Evolutionary conservation across 2,329 filamentous ascomycete species (phyloP), one percentile per base, ranked within the genome.

Genomic region (Amphichorda felina): DNA sequence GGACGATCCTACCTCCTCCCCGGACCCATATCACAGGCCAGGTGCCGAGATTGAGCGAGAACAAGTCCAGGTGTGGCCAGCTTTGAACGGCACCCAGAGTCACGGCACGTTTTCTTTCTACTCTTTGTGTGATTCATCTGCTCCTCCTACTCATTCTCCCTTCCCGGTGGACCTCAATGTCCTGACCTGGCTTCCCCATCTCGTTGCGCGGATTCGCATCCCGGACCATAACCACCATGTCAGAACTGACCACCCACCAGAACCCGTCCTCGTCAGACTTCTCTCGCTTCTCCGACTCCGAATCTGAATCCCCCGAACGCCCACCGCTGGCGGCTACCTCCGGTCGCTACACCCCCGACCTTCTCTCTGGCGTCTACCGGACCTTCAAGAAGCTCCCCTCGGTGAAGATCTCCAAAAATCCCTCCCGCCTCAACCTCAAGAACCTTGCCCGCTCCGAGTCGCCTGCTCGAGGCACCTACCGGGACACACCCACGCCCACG

Each of bases 361-460:
- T 70, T 39, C 47, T 72, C 36, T 64, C 66, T 31, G 64, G 64
- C 44, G 64, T 70, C 43, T 69, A 70, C 47, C 65, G 67, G 43
- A 66, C 65, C 41, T 56, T 71, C 42, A 65, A 60, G 46, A 70
- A 61, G 45, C 58, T 65, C 30, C 59, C 66, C 6, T 46, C 48
- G 8, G 45, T 69, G 32, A 64, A 18, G 14, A 14, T 36, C 16
- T 27, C 17, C 22, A 39, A 57, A 43, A 53, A 69, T 21, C 50
- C 55, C 14, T 56, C 51, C 27, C 34, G 15, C 10, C 22, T 17
- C 25, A 21, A 16, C 9, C 14, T 16, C n/a, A 19, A 13, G 21
- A 35, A 21, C 33, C 9, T 5, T 29, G 30, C 25, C 32, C 14
- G 32, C 18, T 26, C 19, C 19, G 34, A 36, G 17, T 22, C 34